Evolutionary conservation across 352 stramenopile genomes (phyloP).

Genomic region (Globisporangium heterothallicum): DNA sequence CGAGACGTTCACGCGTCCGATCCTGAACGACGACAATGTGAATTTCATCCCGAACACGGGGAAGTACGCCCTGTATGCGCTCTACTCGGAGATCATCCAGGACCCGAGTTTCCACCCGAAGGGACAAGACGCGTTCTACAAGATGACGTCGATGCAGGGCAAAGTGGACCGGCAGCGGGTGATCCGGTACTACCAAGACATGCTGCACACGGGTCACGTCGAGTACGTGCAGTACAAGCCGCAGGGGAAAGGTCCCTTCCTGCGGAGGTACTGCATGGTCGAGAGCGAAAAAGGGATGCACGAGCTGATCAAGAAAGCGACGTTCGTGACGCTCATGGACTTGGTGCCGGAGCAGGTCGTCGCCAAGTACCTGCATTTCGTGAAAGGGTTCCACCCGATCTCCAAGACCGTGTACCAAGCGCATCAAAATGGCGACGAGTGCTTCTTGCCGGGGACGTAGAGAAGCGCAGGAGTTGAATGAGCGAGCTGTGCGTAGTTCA

Average conservation of each 20-base stretch:
- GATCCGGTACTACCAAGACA: conserved; percentile 36
- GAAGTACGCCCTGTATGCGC: conserved; percentile 35
- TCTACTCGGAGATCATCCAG: conserved; percentile 34
- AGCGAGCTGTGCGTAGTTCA: too few relatives aligned
- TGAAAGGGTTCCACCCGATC: conserved; percentile 39
- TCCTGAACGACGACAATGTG: conserved; percentile 53
- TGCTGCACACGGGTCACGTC: not conserved
- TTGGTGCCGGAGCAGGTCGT: conserved; percentile 30
- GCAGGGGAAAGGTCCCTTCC: conserved; percentile 43
- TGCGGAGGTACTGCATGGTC: conserved; percentile 32
- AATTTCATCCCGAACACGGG: conserved; percentile 51
- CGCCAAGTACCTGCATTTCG: conserved; percentile 26
- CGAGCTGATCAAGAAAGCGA: conserved; percentile 19
- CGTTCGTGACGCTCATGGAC: conserved; percentile 26
- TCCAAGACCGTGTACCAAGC: conserved; percentile 26
- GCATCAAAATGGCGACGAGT: conserved; percentile 10
- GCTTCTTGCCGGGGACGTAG: not conserved
- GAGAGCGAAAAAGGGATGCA: conserved; percentile 11
- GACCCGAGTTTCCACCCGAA: conserved; percentile 35
- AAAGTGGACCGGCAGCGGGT: conserved; percentile 55
- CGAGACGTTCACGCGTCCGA: conserved; percentile 40
- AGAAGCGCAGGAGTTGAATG: too few relatives aligned
- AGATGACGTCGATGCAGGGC: conserved; percentile 52
- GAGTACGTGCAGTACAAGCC: conserved; percentile 36
- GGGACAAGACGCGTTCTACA: conserved; percentile 51